Conservation (phyloP, 2,329 filamentous ascomycete genomes). For the Monilinia vaccinii-corymbosi region DNA sequence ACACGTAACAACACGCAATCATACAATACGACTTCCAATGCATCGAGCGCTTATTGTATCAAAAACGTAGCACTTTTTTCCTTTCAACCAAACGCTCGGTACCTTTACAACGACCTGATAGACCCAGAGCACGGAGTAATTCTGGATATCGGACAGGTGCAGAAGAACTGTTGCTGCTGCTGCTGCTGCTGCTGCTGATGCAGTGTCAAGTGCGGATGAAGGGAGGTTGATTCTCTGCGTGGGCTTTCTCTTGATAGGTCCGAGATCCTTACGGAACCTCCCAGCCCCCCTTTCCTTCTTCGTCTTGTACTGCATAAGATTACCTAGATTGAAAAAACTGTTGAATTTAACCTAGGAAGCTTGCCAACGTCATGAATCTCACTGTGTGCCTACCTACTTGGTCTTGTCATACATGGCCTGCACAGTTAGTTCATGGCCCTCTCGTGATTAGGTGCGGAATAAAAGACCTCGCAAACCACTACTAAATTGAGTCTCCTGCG, state of each 20-base stretch:
- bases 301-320: background rate
- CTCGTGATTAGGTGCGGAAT: background rate
- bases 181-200: background rate
- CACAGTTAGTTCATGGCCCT: background rate
- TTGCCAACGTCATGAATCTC: background rate
- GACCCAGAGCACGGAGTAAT: background rate
- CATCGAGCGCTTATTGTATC: background rate
- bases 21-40: background rate
- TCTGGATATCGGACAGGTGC: background rate
- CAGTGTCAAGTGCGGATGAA: background rate
- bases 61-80: background rate
- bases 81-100: slow-evolving; percentile 4
- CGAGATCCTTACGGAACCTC: background rate
- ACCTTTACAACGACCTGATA: slow-evolving; percentile 1
- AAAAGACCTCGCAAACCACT: background rate
- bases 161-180: background rate
- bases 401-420: background rate
- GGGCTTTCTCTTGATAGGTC: background rate
- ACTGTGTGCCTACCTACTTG: background rate
- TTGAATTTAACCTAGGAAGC: background rate
- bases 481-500: background rate
- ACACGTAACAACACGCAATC: slow-evolving; percentile 7
- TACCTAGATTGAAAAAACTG: background rate
- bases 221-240: background rate
- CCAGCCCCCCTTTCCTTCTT: slow-evolving; percentile 1